Evolutionary conservation across 169 alveolate species (phyloP), one percentile per base, ranked within the genome.

Genomic region (Prorocentrum cordatum): DNA sequence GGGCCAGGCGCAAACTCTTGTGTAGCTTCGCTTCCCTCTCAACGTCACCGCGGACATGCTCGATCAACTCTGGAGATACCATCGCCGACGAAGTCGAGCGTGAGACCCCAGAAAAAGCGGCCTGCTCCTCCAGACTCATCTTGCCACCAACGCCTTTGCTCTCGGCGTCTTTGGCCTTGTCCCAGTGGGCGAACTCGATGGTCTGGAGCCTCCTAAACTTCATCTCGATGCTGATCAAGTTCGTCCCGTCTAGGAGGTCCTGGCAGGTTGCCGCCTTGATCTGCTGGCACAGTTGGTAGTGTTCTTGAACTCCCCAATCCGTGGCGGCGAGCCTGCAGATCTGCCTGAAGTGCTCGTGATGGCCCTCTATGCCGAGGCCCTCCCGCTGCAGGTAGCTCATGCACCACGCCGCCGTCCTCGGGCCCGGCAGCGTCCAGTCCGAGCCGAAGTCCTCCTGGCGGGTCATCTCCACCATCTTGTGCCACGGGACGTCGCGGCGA

Each of bases 381-480:
- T 79, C 88, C 42, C 24, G 33, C 5, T 24, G 27, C 26, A 79
- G 58, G 2, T 79, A 79, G 0, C 12, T 10, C 22, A 79, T 3
- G 64, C 88, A 61, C 88, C 88, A 79, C 24, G 47, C 22, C 12
- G 42, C n/a, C 12, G 88, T 79, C 0, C 88, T 42, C n/a, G n/a
- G n/a, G n/a, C n/a, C n/a, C n/a, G n/a, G n/a, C n/a, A n/a, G n/a
- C n/a, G n/a, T n/a, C n/a, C n/a, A n/a, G n/a, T n/a, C n/a, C n/a
- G n/a, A n/a, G n/a, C n/a, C n/a, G n/a, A n/a, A n/a, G n/a, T n/a
- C n/a, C n/a, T n/a, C n/a, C n/a, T n/a, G n/a, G n/a, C n/a, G n/a
- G n/a, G n/a, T n/a, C n/a, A n/a, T n/a, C n/a, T n/a, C n/a, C n/a
- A n/a, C n/a, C n/a, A n/a, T n/a, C n/a, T n/a, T n/a, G n/a, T n/a